Base-by-base conservation (phyloP, 2,329 filamentous ascomycete species). In the Emmonsiellopsis sp. region DNA sequence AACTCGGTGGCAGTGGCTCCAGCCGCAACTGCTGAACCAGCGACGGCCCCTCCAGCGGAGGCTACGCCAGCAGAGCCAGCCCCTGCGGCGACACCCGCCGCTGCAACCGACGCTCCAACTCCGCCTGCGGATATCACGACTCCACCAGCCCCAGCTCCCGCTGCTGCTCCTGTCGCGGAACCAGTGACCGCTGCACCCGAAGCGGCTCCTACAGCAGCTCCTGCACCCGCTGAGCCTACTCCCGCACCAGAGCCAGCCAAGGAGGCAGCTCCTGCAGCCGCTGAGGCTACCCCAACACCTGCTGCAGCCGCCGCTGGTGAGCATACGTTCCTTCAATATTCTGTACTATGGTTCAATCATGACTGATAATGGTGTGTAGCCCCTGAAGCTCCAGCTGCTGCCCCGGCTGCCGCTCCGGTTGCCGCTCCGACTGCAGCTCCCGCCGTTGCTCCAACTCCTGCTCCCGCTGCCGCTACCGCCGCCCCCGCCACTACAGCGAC, bases 111-210 rank as follows among this genome's bases (percentile, higher is more conserved):
- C 34, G 53, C 58, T 17, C 53, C 53, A 21, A 52, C 58, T 9
- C 60, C 55, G 54, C 58, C 55, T 37, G 54, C 53, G 17, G 57
- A 60, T 45, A 45, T 32, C 31, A 48, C 45, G n/a, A 21, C 43
- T 33, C 17, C 39, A 32, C 54, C 56, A 51, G 50, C 53, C 10
- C 48, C 54, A 45, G 53, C 53, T 33, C 49, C 58, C 27, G 55
- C 51, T 13, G 55, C 55, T 36, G 33, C 51, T 32, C 52, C 55
- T 27, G 39, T 42, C 14, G 36, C 48, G 31, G 31, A 33, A 11
- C 51, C 58, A 9, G 48, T 36, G 27, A 43, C 52, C 6, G 5
- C 33, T n/a, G 9, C 49, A 37, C 33, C 49, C 13, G n/a, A 13
- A 31, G 31, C 42, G 10, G 33, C 14, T 17, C 31, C 13, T 3